Percentiles rank a stretch among this genome's conserved stretches.
Evolutionary conservation across 2,329 filamentous ascomycete genomes (phyloP).

Genomic region (Aspergillus sclerotialis): DNA sequence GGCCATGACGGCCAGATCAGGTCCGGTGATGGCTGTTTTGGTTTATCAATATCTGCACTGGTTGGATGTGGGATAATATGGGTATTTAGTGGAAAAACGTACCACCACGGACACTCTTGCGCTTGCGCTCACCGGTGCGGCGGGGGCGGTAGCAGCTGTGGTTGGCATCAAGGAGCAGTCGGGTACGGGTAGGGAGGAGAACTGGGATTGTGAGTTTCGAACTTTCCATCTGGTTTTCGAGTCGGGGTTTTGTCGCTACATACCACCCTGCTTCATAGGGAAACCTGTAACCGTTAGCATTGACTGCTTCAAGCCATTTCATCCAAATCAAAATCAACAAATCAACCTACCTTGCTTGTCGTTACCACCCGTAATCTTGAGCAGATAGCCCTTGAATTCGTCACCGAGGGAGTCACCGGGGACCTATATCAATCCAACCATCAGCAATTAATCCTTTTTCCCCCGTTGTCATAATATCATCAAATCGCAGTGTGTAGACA

Average conservation of each 20-base stretch:
- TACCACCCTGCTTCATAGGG: conserved; percentile 98
- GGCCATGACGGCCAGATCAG: conserved; percentile 90
- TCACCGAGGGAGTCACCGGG: conserved; percentile 91
- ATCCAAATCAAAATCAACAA: too few species aligned
- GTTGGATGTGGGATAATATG: too few species aligned
- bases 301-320: neutral
- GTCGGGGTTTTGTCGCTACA: conserved; percentile 29
- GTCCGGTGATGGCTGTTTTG: conserved; percentile 86
- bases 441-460: conserved; percentile 6
- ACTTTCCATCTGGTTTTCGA: conserved; percentile 14
- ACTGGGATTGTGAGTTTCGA: conserved; percentile 39
- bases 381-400: conserved; percentile 99
- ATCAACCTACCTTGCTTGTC: conserved; percentile 88
- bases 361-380: conserved; percentile 99
- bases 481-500: conserved; percentile 6
- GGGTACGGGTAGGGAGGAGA: conserved; percentile 94
- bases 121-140: conserved; percentile 97
- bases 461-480: conserved; percentile 5
- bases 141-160: conserved; percentile 98
- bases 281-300: conserved; percentile 54
- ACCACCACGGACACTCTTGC: conserved; percentile 90
- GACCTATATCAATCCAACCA: conserved; percentile 56
- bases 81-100: too few species aligned
- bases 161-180: conserved; percentile 88
- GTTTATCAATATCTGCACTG: too few species aligned